Base-by-base conservation (phyloP, 2,329 filamentous ascomycete species). In the Furcasterigmium furcatum region DNA sequence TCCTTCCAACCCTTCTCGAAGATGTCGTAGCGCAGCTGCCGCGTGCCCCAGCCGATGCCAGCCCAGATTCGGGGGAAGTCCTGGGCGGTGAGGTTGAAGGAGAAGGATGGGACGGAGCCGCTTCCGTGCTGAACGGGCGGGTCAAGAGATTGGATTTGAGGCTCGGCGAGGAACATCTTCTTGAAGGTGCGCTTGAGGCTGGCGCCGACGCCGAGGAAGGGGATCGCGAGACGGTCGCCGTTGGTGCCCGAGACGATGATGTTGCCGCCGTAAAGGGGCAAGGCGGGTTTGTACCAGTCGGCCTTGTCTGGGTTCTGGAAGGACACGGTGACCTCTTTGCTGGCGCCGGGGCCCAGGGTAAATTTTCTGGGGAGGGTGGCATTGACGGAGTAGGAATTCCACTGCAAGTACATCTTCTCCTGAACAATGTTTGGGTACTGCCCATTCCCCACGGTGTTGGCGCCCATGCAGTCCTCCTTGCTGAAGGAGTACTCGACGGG, bases 161-260 rank as follows among this genome's bases (percentile, higher is more conserved):
- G 52, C 21, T 29, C 27, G 16, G 27, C 39, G 12, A 41, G 27
- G 27, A 41, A 41, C 39, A 41, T 41, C 10, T 30, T 32, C 21
- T 16, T 40, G 14, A 51, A 44, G 3, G 44, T 49, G 41, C 46
- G 44, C 20, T 46, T 47, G 27, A 51, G 49, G 19, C 49, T 44
- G n/a, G 46, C 49, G 20, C 46, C 49, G 12, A 50, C 46, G 21
- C 56, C 61, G 24, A 55, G 48, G 40, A 74, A 74, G 5, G 70
- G 69, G 25, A 75, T 63, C 14, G 63, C 65, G 6, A 74, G 56
- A 13, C 58, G 53, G 48, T 74, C 72, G 14, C 64, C 66, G 38
- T 68, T 67, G 43, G 61, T 58, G 21, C 65, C 66, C 9, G 58
- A 59, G 38, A 40, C 25, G 38, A 40, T 21, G n/a, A 40, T 29